Evolutionary conservation across 2,329 filamentous ascomycete species (phyloP).

Genomic region (Sclerotinia minor): DNA sequence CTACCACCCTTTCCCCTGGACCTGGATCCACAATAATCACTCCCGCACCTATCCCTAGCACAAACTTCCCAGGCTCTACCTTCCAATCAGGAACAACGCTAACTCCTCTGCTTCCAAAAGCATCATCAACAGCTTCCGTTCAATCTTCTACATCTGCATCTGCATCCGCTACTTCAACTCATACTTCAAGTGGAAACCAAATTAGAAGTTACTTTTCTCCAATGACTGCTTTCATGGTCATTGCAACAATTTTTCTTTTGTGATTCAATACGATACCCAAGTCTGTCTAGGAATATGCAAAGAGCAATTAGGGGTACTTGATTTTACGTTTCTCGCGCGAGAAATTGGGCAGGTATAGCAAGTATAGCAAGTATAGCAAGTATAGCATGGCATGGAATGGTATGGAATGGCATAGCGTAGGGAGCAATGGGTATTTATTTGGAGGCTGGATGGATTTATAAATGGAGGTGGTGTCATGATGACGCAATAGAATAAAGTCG

Average conservation of each 20-base stretch:
- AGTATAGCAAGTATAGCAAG: background rate
- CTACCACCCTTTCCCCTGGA: background rate
- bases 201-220: background rate
- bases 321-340: background rate
- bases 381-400: background rate
- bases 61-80: conserved; percentile 6
- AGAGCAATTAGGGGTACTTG: background rate
- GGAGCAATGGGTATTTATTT: background rate
- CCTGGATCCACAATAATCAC: conserved; percentile 12
- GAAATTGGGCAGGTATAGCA: conserved; percentile 1
- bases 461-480: background rate
- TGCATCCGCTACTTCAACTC: conserved; percentile 8
- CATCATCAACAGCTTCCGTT: conserved; percentile 1
- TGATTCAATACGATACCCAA: conserved; percentile 1
- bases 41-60: conserved; percentile 7
- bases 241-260: background rate
- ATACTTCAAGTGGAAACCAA: conserved; percentile 3
- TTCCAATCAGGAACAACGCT: conserved; percentile 5
- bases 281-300: background rate
- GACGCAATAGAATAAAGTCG: background rate
- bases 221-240: background rate
- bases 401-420: background rate
- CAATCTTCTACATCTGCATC: conserved; percentile 12
- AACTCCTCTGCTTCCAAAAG: background rate
- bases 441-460: background rate